These are phyloP conservation scores for Acidomyces sp. DNA, from an alignment of 495 filamentous ascomycete species.

Conservation along the genomic window DNA sequence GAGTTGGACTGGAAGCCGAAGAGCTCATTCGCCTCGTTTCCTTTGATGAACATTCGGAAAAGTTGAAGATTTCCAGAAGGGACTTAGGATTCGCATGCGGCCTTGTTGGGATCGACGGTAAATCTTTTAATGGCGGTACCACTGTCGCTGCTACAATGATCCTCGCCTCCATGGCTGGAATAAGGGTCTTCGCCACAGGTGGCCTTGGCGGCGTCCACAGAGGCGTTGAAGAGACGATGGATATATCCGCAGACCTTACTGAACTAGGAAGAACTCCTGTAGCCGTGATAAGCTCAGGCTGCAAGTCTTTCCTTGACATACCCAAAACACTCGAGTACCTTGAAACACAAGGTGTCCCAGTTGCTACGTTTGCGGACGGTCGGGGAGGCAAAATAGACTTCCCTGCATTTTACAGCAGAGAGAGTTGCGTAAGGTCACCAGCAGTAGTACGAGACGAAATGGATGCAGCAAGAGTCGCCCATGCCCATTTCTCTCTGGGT, in stretches of 20 bases:
- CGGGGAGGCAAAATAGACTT: constrained; percentile 55
- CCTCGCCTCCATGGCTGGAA: constrained; percentile 74
- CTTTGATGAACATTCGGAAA: constrained; percentile 46
- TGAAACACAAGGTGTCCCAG: constrained; percentile 81
- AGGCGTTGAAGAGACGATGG: constrained; percentile 72
- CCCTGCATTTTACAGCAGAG: constrained; percentile 78
- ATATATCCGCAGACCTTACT: constrained; percentile 88
- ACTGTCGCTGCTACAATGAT: constrained; percentile 90
- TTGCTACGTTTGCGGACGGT: constrained; percentile 79
- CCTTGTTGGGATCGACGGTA: constrained; percentile 47
- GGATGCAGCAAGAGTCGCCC: constrained; percentile 76
- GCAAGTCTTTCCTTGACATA: constrained; percentile 92
- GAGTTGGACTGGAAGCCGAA: constrained; percentile 56
- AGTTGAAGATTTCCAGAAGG: constrained; percentile 70
- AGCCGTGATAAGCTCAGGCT: constrained; percentile 76
- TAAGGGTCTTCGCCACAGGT: constrained; percentile 84
- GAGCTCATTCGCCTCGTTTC: constrained; percentile 60
- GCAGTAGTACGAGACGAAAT: constrained; percentile 54
- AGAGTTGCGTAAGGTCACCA: constrained; percentile 72
- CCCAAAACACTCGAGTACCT: constrained; percentile 83
- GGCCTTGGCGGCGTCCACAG: constrained; percentile 84
- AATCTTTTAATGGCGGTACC: constrained; percentile 69
- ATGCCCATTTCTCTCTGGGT: constrained; percentile 49
- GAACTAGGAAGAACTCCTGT: constrained; percentile 88
- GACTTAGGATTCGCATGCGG: constrained; percentile 75